These are phyloP conservation scores for Quercus parvula DNA, from an alignment of 306 rosid genomes.

Conservation along the genomic window DNA sequence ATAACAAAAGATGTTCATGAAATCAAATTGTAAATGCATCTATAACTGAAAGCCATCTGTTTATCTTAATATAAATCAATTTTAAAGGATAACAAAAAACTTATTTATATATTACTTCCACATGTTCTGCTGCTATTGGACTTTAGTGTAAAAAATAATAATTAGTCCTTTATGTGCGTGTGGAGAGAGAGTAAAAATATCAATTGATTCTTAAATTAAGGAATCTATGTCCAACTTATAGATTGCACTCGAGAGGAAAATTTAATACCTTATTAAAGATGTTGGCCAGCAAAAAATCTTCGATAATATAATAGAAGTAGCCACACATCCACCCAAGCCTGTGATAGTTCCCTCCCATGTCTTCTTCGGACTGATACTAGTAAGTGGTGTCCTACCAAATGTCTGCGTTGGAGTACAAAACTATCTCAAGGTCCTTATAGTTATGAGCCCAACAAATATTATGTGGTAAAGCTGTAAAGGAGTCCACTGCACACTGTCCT, in stretches of 20 bases:
- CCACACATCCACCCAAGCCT: constrained; percentile 89
- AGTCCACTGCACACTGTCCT: background rate
- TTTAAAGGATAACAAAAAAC: background rate
- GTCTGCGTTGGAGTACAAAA: constrained; percentile 52
- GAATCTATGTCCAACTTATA: background rate
- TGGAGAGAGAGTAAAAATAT: background rate
- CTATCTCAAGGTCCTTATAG: constrained; percentile 7
- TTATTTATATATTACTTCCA: background rate
- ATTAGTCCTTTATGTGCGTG: background rate
- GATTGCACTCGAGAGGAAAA: background rate
- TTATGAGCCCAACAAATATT: background rate
- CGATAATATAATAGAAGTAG: constrained; percentile 65
- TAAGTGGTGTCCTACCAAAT: constrained; percentile 89
- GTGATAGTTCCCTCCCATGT: constrained; percentile 97
- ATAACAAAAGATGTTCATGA: background rate
- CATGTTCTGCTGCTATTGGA: background rate
- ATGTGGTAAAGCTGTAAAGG: background rate
- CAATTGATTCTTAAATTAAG: background rate
- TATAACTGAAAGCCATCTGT: background rate
- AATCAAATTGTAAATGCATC: background rate
- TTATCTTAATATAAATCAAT: background rate
- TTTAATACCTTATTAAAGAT: constrained; percentile 62
- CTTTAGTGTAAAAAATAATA: background rate
- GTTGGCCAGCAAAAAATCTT: constrained; percentile 80
- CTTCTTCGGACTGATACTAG: constrained; percentile 90